phyloP scores from a whole-genome alignment of 129 eudicot species.

The Lactuca sativa region DNA sequence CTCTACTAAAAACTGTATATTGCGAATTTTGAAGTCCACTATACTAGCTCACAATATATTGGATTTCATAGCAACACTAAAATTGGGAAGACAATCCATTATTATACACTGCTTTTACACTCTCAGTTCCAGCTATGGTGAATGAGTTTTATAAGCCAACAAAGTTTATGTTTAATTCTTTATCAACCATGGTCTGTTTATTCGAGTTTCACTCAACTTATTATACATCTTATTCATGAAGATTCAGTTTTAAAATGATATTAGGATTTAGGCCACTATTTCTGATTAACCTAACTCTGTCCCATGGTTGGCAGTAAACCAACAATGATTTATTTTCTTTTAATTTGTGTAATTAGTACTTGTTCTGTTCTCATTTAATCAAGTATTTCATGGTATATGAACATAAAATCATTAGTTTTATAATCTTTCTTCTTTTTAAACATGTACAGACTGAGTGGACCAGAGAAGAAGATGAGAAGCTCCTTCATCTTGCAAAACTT shows the following conservation, averaged over 20 bases:
- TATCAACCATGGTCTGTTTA: too few relatives aligned
- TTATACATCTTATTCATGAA: neutral
- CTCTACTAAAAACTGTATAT: too few relatives aligned
- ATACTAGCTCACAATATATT: neutral
- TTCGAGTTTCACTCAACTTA: too few relatives aligned
- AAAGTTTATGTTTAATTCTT: neutral
- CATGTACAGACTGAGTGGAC: constrained; percentile 89
- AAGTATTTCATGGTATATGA: neutral
- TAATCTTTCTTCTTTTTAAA: neutral
- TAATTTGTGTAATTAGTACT: neutral
- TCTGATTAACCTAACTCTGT: neutral
- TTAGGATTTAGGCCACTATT: neutral
- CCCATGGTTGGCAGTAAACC: neutral
- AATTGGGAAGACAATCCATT: neutral
- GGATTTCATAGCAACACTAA: neutral
- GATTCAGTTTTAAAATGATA: neutral
- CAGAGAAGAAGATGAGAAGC: constrained; percentile 93
- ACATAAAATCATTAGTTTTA: neutral
- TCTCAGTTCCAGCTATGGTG: neutral
- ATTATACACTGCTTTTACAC: neutral
- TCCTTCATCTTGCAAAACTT: constrained; percentile 92
- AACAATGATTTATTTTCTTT: neutral
- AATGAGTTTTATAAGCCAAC: neutral
- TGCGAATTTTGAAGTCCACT: too few relatives aligned
- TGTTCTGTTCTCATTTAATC: neutral